Evolutionary conservation across 345 rosid species (phyloP), one percentile per base, ranked within the genome.

Genomic region (Melastoma malabathricum): DNA sequence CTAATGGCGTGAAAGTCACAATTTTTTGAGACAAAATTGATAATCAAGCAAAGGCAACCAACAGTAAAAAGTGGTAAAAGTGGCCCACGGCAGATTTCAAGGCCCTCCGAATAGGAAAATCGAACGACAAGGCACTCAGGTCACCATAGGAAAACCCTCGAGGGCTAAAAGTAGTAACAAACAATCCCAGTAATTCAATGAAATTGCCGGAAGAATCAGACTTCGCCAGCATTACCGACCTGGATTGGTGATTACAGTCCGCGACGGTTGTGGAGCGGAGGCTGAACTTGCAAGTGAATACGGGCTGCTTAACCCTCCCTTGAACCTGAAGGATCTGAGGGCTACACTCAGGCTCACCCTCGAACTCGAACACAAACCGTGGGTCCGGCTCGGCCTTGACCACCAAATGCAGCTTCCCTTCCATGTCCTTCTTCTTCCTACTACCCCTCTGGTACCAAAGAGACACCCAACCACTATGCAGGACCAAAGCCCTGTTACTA

Each of bases 261-360:
- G 82, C 92, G 10, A 43, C 48, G 6, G 81, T 77, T 45, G 81
- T 70, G 66, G 55, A 73, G 60, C 94, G 73, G 54, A 82, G 78
- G 64, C 80, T 83, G 85, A 90, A 90, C 59, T 81, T 76, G 79
- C 98, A 90, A 45, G 96, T 81, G 71, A 90, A 90, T 48, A 90
- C 98, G 1, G 98, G 98, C 51, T 90, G 98, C 10, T 81, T 59
- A 46, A 86, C 80, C 55, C 64, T 81, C 13, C 94, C 98, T 65
- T 71, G 92, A 62, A 90, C 82, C 69, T 80, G 96, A 51, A 86
- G 81, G 45, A 89, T 88, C 59, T 86, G 97, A 4, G 97, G 97
- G 55, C 97, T 89, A 50, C 97, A 89, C 48, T 86, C 97, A 0
- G 97, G 97, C 50, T 86, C 96, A 15, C 90, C 95, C 54, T 89